Percentiles rank a stretch among this genome's conserved stretches.
phyloP scores from a whole-genome alignment of 306 rosid species.

The Comarum palustre region DNA sequence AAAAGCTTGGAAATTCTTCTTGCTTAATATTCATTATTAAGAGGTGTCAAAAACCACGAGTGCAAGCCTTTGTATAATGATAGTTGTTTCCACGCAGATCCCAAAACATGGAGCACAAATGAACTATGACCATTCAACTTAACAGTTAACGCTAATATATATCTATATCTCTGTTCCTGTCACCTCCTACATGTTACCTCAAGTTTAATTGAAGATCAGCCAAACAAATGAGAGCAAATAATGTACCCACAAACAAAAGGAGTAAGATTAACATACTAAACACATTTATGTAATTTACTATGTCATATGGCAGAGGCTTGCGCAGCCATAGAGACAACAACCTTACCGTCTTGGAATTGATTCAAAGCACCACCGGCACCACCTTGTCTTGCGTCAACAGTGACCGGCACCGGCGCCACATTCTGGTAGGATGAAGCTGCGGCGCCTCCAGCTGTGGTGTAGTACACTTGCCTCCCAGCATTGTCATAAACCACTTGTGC shows the following conservation, averaged over 20 bases:
- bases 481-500: conserved; percentile 46
- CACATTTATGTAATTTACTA: neutral
- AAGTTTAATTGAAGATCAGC: conserved; percentile 12
- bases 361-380: conserved; percentile 24
- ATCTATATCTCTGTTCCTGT: neutral
- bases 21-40: neutral
- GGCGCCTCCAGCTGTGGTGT: conserved; percentile 35
- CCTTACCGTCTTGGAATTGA: conserved; percentile 49
- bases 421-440: conserved; percentile 35
- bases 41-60: neutral
- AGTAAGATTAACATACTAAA: neutral
- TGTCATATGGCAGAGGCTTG: conserved; percentile 36
- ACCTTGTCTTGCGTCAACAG: conserved; percentile 41
- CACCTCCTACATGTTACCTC: conserved; percentile 1
- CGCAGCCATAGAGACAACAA: conserved; percentile 29
- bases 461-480: conserved; percentile 48
- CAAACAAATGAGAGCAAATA: conserved; percentile 17
- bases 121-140: neutral
- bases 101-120: neutral
- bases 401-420: conserved; percentile 30
- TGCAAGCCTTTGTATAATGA: neutral
- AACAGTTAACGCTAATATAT: neutral
- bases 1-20: neutral
- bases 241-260: conserved; percentile 16
- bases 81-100: neutral